Conservation (phyloP, 2,329 filamentous ascomycete genomes). For the Ophiostoma pallidulum region DNA sequence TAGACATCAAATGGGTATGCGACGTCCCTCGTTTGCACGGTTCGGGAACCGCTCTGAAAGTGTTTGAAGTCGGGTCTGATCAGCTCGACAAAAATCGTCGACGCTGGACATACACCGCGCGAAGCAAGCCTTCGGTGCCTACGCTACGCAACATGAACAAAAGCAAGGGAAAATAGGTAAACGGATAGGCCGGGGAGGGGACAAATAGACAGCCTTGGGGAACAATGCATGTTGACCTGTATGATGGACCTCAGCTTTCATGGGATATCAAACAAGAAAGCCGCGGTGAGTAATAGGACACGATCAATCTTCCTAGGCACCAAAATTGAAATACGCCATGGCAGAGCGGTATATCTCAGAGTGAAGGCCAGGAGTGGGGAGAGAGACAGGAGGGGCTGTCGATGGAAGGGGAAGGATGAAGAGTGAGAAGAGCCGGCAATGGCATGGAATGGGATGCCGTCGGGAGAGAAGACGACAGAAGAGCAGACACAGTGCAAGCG, state of each 20-base stretch:
- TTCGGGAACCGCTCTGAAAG: no score
- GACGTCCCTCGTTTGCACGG: no score
- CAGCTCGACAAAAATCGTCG: no score
- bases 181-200: not conserved
- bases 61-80: no score
- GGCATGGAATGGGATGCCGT: conserved; percentile 8
- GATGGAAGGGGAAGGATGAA: not conserved
- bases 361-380: conserved; percentile 59
- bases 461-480: not conserved
- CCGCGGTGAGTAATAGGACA: conserved; percentile 60
- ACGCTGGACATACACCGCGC: no score
- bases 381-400: not conserved
- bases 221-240: conserved; percentile 47
- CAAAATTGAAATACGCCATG: conserved; percentile 77
- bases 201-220: conserved; percentile 1
- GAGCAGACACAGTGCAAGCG: no score
- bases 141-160: no score
- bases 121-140: no score
- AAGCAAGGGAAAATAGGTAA: not conserved
- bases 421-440: not conserved
- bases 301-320: conserved; percentile 62
- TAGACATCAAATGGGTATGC: no score
- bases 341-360: conserved; percentile 63
- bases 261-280: conserved; percentile 34
- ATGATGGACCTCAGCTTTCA: conserved; percentile 65